Evolutionary conservation across 345 rosid species (phyloP).

Genomic region (Eucalyptus tenuipes): DNA sequence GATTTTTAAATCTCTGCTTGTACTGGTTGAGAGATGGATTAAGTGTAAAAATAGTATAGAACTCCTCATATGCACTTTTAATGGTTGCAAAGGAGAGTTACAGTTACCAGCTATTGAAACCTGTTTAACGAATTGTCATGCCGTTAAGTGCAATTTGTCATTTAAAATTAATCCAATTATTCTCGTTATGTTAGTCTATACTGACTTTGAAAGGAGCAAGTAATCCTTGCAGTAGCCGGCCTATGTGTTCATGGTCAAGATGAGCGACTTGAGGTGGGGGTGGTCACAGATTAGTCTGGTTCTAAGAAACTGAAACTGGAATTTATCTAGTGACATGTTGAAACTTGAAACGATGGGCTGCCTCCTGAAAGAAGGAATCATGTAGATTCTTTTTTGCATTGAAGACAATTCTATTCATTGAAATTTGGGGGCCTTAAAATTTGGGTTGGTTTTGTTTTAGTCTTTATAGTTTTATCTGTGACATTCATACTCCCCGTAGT

Average conservation of each 20-base stretch:
- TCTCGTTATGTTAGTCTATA: background rate
- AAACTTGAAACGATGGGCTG: background rate
- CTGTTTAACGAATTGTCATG: background rate
- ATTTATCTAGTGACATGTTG: background rate
- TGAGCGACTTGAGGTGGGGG: background rate
- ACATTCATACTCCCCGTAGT: background rate
- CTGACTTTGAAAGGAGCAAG: background rate
- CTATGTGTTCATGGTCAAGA: background rate
- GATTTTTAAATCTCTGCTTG: background rate
- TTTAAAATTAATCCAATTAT: background rate
- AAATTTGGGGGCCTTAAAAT: background rate
- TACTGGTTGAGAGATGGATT: background rate
- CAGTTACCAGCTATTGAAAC: background rate
- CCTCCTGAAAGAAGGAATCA: background rate
- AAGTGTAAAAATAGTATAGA: background rate
- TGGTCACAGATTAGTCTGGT: background rate
- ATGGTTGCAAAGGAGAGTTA: background rate
- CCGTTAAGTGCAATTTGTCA: background rate
- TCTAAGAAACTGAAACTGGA: background rate
- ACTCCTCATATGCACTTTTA: background rate
- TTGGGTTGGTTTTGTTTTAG: background rate
- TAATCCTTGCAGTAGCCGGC: background rate
- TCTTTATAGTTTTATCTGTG: rapidly evolving
- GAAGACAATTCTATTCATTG: background rate
- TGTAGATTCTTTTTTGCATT: background rate